Evolutionary conservation across 73 alveolate species (phyloP).

Genomic region (Uronychia binucleata): DNA sequence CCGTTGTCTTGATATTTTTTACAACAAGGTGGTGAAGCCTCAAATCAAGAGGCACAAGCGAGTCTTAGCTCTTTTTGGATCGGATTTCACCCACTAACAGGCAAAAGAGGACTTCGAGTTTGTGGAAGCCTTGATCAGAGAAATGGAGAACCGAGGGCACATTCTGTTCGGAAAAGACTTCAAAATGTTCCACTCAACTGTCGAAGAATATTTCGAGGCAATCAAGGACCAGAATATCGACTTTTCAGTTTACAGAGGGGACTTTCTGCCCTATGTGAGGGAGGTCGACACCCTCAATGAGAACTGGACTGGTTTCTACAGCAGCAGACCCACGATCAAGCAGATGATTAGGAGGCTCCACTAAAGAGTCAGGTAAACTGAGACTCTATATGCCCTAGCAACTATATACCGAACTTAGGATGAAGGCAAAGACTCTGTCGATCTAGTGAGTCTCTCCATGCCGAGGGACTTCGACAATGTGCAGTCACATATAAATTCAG

Average conservation of each 20-base stretch:
- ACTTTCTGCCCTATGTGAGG: slow-evolving; percentile 62
- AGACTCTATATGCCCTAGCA: slow-evolving; percentile 10
- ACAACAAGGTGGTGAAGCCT: background rate
- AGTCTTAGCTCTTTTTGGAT: slow-evolving; percentile 38
- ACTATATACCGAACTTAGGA: background rate
- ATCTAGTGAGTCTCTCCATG: background rate
- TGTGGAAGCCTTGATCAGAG: slow-evolving; percentile 6
- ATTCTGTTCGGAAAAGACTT: slow-evolving; percentile 13
- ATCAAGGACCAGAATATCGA: background rate
- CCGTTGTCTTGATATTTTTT: background rate
- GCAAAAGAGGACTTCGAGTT: slow-evolving; percentile 15
- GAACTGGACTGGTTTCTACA: slow-evolving; percentile 41
- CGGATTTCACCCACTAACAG: slow-evolving; percentile 23
- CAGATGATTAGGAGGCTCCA: slow-evolving; percentile 33
- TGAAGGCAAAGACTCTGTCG: background rate
- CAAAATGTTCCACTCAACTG: slow-evolving; percentile 40
- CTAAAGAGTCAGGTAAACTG: slow-evolving; percentile 24
- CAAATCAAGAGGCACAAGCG: background rate
- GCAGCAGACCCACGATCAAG: slow-evolving; percentile 26
- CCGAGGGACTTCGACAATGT: background rate
- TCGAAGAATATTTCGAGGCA: slow-evolving; percentile 45
- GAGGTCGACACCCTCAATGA: slow-evolving; percentile 9
- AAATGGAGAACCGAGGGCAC: background rate
- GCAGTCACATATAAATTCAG: background rate
- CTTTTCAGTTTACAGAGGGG: slow-evolving; percentile 50